These are phyloP conservation scores for Aspergillus candidus DNA, from an alignment of 2,329 filamentous ascomycete species.

Conservation along the genomic window DNA sequence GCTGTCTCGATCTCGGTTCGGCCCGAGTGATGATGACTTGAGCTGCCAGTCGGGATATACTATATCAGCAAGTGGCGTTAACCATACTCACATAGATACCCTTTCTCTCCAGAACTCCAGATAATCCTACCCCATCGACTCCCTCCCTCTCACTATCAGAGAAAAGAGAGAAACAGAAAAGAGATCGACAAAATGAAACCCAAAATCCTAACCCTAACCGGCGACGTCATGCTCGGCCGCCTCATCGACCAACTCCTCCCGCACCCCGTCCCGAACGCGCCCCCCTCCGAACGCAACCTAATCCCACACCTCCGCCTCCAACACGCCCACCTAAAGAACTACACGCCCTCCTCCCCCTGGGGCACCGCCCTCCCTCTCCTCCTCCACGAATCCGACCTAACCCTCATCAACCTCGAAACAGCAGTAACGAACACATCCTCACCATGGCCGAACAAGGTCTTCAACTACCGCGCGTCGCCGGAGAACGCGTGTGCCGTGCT, in stretches of 20 bases:
- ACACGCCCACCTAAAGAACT: slow-evolving; percentile 19
- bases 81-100: too few relatives aligned
- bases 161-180: slow-evolving; percentile 2
- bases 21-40: too few relatives aligned
- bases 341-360: slow-evolving; percentile 28
- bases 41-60: too few relatives aligned
- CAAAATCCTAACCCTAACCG: slow-evolving; percentile 29
- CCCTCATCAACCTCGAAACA: slow-evolving; percentile 39
- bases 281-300: slow-evolving; percentile 17
- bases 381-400: slow-evolving; percentile 23
- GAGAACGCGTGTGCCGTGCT: slow-evolving; percentile 28
- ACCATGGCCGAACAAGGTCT: slow-evolving; percentile 35
- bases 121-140: too few relatives aligned
- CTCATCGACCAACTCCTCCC: slow-evolving; percentile 38
- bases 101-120: too few relatives aligned
- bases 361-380: slow-evolving; percentile 30
- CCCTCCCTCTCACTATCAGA: not conserved
- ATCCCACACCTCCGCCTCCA: slow-evolving; percentile 13
- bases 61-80: too few relatives aligned
- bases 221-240: slow-evolving; percentile 40
- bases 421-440: slow-evolving; percentile 26
- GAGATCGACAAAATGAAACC: slow-evolving; percentile 5
- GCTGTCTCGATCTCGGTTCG: too few relatives aligned
- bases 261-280: slow-evolving; percentile 23
- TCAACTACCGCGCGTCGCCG: slow-evolving; percentile 39